Conservation (phyloP, 2,329 filamentous ascomycete genomes). For the Periglandula ipomoeae region DNA sequence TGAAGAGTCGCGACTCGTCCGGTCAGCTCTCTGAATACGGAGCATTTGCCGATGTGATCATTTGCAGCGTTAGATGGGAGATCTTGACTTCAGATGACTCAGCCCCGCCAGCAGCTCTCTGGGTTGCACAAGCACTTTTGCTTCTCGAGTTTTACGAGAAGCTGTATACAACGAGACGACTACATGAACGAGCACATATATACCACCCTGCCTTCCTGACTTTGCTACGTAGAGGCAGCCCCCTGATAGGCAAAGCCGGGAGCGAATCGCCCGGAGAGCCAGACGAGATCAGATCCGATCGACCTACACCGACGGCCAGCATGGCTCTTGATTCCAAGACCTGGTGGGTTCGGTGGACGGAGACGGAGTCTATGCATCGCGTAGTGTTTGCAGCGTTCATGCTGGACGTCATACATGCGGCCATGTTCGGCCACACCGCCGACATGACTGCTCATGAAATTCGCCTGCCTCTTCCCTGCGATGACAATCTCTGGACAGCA, state of each 20-base stretch:
- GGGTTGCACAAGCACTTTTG: conserved; percentile 79
- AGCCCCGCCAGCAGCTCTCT: conserved; percentile 72
- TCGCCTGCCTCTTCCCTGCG: conserved; percentile 74
- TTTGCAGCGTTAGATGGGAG: conserved; percentile 68
- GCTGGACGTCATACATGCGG: conserved; percentile 79
- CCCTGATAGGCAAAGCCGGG: conserved; percentile 69
- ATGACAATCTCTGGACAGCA: conserved; percentile 79
- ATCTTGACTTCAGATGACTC: conserved; percentile 78
- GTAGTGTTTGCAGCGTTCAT: conserved; percentile 87
- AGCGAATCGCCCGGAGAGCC: conserved; percentile 66
- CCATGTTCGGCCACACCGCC: conserved; percentile 84
- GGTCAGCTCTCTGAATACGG: conserved; percentile 37
- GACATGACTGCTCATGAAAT: conserved; percentile 91
- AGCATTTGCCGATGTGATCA: conserved; percentile 49
- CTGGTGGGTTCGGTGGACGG: conserved; percentile 85
- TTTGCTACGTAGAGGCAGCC: conserved; percentile 81
- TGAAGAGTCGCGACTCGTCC: conserved; percentile 55
- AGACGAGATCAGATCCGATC: conserved; percentile 19
- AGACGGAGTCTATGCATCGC: conserved; percentile 75
- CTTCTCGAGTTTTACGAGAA: conserved; percentile 87
- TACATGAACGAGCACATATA: conserved; percentile 85
- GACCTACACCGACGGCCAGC: conserved; percentile 20
- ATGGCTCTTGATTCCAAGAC: conserved; percentile 30
- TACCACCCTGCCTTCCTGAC: no score
- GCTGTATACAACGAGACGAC: conserved; percentile 71